Percentiles rank a stretch among this genome's conserved stretches.
phyloP scores from a whole-genome alignment of 805 yeast species.

The Kazachstania taianensis region DNA sequence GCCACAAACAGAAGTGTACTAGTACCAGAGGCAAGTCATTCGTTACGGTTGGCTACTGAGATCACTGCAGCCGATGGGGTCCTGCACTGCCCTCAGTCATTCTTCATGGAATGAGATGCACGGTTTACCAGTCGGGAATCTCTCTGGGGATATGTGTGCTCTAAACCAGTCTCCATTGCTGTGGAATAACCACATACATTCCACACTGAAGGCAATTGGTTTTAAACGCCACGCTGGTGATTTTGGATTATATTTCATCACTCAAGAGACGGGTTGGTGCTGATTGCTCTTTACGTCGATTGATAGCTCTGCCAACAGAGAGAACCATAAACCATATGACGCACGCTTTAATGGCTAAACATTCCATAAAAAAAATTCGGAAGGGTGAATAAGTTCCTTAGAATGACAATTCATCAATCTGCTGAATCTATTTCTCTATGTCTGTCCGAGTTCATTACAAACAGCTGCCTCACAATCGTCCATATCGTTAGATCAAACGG shows the following conservation, averaged over 20 bases:
- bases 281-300: constrained; percentile 7
- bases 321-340: not conserved
- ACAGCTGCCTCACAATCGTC: not conserved
- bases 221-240: constrained; percentile 6
- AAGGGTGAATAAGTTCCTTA: constrained; percentile 4
- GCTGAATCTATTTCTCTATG: not conserved
- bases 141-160: constrained; percentile 9
- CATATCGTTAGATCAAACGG: not conserved
- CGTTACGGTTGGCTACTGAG: too few relatives aligned
- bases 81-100: too few relatives aligned
- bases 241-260: constrained; percentile 4
- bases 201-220: constrained; percentile 19
- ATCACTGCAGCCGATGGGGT: too few relatives aligned
- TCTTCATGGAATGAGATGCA: too few relatives aligned
- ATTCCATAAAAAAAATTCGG: constrained; percentile 7
- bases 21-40: too few relatives aligned
- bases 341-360: not conserved
- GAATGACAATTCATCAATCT: constrained; percentile 4
- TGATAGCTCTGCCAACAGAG: constrained; percentile 2
- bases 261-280: not conserved
- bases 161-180: constrained; percentile 15
- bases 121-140: constrained; percentile 10
- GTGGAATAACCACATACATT: constrained; percentile 24
- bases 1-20: too few relatives aligned
- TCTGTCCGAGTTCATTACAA: not conserved